Evolutionary conservation across 257 asterid genomes (phyloP), one percentile per base, ranked within the genome.

Genomic region (Ophiorrhiza pumila): DNA sequence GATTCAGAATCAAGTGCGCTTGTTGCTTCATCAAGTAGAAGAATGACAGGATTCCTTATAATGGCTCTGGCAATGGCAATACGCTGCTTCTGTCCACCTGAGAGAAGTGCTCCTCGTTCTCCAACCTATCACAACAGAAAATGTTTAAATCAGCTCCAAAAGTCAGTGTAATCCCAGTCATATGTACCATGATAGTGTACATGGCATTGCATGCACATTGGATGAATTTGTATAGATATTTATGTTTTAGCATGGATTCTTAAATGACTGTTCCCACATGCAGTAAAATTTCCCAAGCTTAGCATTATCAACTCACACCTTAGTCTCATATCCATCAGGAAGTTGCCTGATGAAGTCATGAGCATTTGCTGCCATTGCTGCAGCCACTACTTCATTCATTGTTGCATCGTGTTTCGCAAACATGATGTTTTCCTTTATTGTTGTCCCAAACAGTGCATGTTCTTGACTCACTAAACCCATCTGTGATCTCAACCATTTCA

Each of bases 401-500:
- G 86, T 82, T 0, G 93, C 96, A 49, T 87, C 91, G 23, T 83
- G 82, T 76, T 87, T 90, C 55, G 97, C 97, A 60, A 90, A 86
- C 89, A 86, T 76, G 59, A 92, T 86, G 56, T 92, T 92, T 22
- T 92, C 95, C 72, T 65, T 88, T 5, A 92, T 81, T 0, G 96
- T 85, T 0, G 97, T 90, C 22, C 97, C 98, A 78, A 92, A 90
- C 42, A 92, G n/a, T 1, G 96, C 95, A 58, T 92, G 92, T 57
- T 92, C 96, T 80, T 92, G 98, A 79, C 98, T 90, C 49, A 92
- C 98, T 60, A 92, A 71, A 3, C 98, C 97, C 98, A 90, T 92
- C 39, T 83, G 85, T 64, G 78, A 83, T 67, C 98, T 88, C 62
- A 92, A 64, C 97, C 96, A 92, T 74, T 90, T 88, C 83, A 92